These are phyloP conservation scores for Hymenoscyphus fraxineus DNA, from an alignment of 2,329 filamentous ascomycete species.

Conservation along the genomic window DNA sequence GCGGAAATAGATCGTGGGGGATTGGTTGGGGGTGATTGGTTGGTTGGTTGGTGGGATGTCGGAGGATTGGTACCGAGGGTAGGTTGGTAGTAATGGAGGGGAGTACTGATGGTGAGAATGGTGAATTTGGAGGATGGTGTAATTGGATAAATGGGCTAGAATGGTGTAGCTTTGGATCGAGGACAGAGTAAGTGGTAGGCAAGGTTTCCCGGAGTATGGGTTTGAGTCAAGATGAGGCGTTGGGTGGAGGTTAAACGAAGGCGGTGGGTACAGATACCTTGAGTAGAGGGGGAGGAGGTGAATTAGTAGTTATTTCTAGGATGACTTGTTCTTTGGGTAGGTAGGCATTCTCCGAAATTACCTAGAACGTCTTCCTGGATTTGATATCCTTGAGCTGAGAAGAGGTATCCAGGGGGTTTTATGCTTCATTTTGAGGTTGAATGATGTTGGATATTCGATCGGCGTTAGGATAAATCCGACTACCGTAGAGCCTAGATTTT, in stretches of 20 bases:
- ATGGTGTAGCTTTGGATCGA: background rate
- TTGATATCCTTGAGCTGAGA: no score
- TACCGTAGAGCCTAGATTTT: background rate
- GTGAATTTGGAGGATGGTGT: background rate
- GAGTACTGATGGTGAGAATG: background rate
- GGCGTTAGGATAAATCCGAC: background rate
- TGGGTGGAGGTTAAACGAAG: background rate
- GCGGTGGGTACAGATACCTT: background rate
- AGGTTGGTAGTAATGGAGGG: no score
- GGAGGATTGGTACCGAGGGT: background rate
- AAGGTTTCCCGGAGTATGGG: background rate
- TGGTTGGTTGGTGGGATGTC: slow-evolving; percentile 5
- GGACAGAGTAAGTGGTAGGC: no score
- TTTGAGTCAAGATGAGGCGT: slow-evolving; percentile 13
- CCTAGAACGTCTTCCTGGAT: no score
- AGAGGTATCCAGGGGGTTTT: no score
- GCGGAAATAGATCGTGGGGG: slow-evolving; percentile 16
- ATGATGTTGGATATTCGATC: background rate
- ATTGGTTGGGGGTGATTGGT: slow-evolving; percentile 8
- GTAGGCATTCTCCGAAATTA: no score
- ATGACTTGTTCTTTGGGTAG: no score
- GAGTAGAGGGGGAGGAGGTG: background rate
- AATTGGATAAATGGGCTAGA: no score
- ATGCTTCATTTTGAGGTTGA: background rate
- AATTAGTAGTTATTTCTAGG: no score